phyloP scores from a whole-genome alignment of 1,284 basidiomycete species.

The Fomitopsis betulina region DNA sequence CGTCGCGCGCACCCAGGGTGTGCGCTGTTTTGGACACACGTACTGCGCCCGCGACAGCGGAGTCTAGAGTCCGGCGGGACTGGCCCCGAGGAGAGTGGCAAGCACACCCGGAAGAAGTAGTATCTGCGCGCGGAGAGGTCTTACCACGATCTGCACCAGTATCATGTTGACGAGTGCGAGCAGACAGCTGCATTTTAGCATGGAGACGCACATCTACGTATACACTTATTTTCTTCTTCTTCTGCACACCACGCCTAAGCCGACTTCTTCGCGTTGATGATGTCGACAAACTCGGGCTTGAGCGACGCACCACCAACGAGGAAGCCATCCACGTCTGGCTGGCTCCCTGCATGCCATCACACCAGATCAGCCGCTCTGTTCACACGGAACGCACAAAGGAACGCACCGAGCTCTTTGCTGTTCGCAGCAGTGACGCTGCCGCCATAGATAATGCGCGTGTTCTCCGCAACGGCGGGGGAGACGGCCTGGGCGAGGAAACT shows the following conservation, averaged over 20 bases:
- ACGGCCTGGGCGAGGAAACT: conserved; percentile 68
- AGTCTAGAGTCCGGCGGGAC: too few relatives aligned
- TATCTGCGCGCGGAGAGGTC: too few relatives aligned
- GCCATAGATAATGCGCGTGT: conserved; percentile 91
- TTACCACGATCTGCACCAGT: too few relatives aligned
- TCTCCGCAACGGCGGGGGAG: conserved; percentile 67
- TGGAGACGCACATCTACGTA: too few relatives aligned
- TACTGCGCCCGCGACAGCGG: too few relatives aligned
- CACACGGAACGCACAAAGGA: neutral
- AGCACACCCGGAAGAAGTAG: too few relatives aligned
- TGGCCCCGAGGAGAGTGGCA: too few relatives aligned
- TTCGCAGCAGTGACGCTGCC: conserved; percentile 90
- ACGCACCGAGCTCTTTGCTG: conserved; percentile 80
- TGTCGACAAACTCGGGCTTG: conserved; percentile 95
- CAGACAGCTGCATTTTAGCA: too few relatives aligned
- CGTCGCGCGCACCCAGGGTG: too few relatives aligned
- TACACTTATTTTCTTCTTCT: too few relatives aligned
- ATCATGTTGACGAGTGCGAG: too few relatives aligned
- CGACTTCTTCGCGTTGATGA: conserved; percentile 69
- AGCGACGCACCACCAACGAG: conserved; percentile 97
- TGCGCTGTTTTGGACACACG: too few relatives aligned
- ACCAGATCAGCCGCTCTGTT: neutral
- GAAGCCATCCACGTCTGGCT: conserved; percentile 96
- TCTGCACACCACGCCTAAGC: conserved; percentile 12
- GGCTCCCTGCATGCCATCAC: conserved; percentile 43